Evolutionary conservation across 2,329 filamentous ascomycete genomes (phyloP).

Genomic region (Ophioceras dolichostomum): DNA sequence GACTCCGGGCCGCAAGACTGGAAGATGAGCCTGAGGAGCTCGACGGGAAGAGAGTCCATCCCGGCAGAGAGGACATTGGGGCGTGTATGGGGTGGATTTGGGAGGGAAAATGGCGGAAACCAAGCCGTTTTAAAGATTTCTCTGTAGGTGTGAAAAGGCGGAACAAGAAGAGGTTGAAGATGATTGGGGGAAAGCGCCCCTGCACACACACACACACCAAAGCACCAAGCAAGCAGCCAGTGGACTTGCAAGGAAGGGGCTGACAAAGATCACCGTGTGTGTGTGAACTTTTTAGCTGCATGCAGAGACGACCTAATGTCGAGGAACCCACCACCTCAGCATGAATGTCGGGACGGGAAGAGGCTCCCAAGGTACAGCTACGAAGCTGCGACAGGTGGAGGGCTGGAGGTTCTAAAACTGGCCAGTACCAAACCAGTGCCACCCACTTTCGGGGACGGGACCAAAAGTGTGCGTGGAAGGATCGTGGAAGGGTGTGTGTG

Average conservation of each 20-base stretch:
- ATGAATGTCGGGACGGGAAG: too few relatives aligned
- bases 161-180: constrained; percentile 1
- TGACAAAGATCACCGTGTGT: constrained; percentile 4
- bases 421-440: too few relatives aligned
- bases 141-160: constrained; percentile 3
- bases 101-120: constrained; percentile 3
- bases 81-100: constrained; percentile 2
- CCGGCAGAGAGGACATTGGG: constrained; percentile 7
- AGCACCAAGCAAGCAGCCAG: neutral
- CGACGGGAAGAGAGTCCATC: constrained; percentile 15
- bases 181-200: constrained; percentile 3
- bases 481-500: too few relatives aligned
- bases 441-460: too few relatives aligned
- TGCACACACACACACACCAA: neutral
- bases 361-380: too few relatives aligned
- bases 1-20: constrained; percentile 23
- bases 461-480: too few relatives aligned
- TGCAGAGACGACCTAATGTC: too few relatives aligned
- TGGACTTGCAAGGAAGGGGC: constrained; percentile 1
- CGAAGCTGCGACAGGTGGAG: too few relatives aligned
- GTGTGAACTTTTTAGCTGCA: too few relatives aligned
- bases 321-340: too few relatives aligned
- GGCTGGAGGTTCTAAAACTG: too few relatives aligned
- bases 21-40: constrained; percentile 26
- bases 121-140: constrained; percentile 3